Percentiles rank a stretch among this genome's conserved stretches.
These are phyloP conservation scores for Colletotrichum spinosum DNA, from an alignment of 2,329 filamentous ascomycete genomes.

Conservation along the genomic window DNA sequence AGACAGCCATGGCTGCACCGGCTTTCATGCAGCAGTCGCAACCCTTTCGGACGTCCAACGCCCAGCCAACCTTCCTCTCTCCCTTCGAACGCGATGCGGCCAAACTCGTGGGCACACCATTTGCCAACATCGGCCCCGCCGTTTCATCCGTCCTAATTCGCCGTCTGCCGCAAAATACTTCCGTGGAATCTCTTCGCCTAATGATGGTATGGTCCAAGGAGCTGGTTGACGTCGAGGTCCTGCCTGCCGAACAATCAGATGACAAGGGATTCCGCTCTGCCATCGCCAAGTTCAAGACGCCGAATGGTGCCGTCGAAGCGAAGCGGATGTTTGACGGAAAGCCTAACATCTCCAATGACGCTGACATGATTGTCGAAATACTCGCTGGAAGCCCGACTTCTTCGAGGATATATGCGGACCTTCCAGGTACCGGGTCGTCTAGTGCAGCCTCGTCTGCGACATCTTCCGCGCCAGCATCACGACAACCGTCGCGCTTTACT, in stretches of 20 bases:
- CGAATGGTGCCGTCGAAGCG: constrained; percentile 66
- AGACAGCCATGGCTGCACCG: constrained; percentile 58
- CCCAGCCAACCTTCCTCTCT: constrained; percentile 49
- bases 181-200: constrained; percentile 64
- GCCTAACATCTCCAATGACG: constrained; percentile 61
- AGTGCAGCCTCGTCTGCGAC: constrained; percentile 54
- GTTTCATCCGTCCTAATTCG: constrained; percentile 62
- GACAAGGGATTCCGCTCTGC: constrained; percentile 65
- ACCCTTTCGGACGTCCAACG: constrained; percentile 52
- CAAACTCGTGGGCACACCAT: constrained; percentile 54
- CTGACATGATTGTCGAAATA: constrained; percentile 69
- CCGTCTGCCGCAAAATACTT: constrained; percentile 64
- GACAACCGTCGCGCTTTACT: constrained; percentile 69
- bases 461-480: constrained; percentile 58
- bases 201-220: constrained; percentile 72
- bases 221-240: constrained; percentile 61
- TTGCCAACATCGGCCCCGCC: constrained; percentile 49
- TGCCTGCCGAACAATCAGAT: constrained; percentile 60
- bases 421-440: constrained; percentile 39
- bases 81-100: constrained; percentile 56
- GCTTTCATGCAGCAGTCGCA: constrained; percentile 55
- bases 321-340: constrained; percentile 69
- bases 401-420: constrained; percentile 44
- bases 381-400: constrained; percentile 54
- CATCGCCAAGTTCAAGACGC: constrained; percentile 64